Base-by-base conservation (phyloP, 306 rosid genomes). In the Fragaria nilgerrensis region DNA sequence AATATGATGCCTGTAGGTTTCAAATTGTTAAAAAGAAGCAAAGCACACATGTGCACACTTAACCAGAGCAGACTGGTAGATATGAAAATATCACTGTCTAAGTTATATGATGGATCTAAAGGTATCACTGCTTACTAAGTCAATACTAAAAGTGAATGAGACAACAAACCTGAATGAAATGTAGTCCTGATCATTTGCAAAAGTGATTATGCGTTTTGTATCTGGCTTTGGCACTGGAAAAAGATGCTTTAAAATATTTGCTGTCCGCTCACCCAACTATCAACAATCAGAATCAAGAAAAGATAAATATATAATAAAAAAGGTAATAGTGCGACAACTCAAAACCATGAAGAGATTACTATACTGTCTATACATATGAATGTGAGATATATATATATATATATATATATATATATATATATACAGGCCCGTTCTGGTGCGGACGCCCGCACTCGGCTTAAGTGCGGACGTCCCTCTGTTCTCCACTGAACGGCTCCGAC, bases 181-280 rank as follows among this genome's bases (percentile, higher is more conserved):
- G 74, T 87, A 90, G 80, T 95, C 97, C 61, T 92, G 89, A 76
- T 86, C 85, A 86, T 95, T 95, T 39, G 93, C 82, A 69, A 92
- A 90, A 64, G 98, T 90, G 70, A 92, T 84, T 25, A 95, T 84
- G 29, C 98, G 96, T 73, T 92, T 95, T 3, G 96, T 87, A 83
- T 95, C 97, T 13, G 90, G 92, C 90, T 95, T 95, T 56, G 99
- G 97, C 81, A 89, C 91, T 1, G 97, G 98, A 78, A 94, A 92
- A 52, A 94, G 93, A 84, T 92, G 77, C 86, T 90, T 92, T 78
- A 95, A 82, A 85, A 95, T 87, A 85, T 87, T 95, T 70, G 92
- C 90, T 39, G 97, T 72, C 85, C 97, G 87, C 77, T 88, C 92
- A 77, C 98, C 97, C 53, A 92, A 83, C 98, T 95, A 85, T 78